These are phyloP conservation scores for Trametes pubescens DNA, from an alignment of 1,284 basidiomycete species.

Conservation along the genomic window DNA sequence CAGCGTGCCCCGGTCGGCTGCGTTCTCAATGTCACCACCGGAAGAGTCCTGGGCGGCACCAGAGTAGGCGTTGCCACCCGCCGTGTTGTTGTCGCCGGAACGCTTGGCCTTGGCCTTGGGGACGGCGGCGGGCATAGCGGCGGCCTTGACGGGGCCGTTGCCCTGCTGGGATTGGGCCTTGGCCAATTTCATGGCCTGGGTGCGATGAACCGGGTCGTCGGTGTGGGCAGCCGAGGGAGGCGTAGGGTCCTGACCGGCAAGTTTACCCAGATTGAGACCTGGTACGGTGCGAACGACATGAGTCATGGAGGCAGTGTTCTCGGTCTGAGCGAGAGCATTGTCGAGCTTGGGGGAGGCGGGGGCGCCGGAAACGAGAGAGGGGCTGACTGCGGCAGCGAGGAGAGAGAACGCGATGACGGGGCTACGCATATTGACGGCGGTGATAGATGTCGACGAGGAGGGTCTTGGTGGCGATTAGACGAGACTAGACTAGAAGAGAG, in stretches of 20 bases:
- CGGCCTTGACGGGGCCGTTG: constrained; percentile 10
- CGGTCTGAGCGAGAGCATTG: constrained; percentile 23
- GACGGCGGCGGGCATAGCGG: constrained; percentile 9
- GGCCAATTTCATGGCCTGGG: constrained; percentile 26
- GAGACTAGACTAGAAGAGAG: constrained; percentile 35
- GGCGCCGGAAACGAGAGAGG: constrained; percentile 41
- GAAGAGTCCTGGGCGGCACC: constrained; percentile 36
- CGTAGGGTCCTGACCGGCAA: too few species aligned
- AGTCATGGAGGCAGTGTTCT: constrained; percentile 10
- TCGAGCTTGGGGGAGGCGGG: constrained; percentile 37
- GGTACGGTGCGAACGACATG: constrained; percentile 14
- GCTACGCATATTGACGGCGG: constrained; percentile 42
- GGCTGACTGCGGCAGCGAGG: constrained; percentile 43
- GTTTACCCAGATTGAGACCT: too few species aligned
- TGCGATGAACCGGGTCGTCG: constrained; percentile 23
- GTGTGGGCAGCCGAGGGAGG: not conserved
- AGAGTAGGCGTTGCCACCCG: constrained; percentile 41
- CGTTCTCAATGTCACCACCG: constrained; percentile 36
- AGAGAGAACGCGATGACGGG: constrained; percentile 45
- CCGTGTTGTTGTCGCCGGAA: constrained; percentile 26
- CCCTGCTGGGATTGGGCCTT: constrained; percentile 7
- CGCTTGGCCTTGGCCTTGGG: constrained; percentile 23
- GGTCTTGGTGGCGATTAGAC: constrained; percentile 38
- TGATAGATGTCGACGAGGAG: constrained; percentile 31
- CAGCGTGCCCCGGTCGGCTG: constrained; percentile 3